Conservation (phyloP, 345 rosid genomes). For the Salix purpurea region DNA sequence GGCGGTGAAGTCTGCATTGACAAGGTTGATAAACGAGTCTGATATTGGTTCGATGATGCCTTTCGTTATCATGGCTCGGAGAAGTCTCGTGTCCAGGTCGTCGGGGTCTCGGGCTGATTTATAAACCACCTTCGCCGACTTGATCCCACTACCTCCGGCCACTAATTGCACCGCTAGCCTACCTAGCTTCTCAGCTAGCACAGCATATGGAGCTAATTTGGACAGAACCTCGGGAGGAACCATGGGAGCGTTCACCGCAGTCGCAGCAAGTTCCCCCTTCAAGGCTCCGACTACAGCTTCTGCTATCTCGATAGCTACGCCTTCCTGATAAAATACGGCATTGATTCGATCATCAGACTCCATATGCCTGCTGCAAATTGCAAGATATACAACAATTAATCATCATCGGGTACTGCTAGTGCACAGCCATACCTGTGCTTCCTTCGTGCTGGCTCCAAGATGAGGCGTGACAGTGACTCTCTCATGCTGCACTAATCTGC, state of each 20-base stretch:
- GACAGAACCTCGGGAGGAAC: slow-evolving; percentile 59
- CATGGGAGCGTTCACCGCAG: slow-evolving; percentile 89
- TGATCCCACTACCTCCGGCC: slow-evolving; percentile 64
- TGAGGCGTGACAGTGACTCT: slow-evolving; percentile 81
- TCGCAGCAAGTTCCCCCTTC: slow-evolving; percentile 68
- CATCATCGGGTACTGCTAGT: neutral
- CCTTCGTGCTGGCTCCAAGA: slow-evolving; percentile 90
- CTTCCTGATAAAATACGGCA: slow-evolving; percentile 43
- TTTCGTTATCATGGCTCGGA: slow-evolving; percentile 80
- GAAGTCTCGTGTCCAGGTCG: slow-evolving; percentile 79
- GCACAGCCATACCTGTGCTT: slow-evolving; percentile 56
- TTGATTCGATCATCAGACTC: neutral
- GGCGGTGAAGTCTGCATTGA: slow-evolving; percentile 83
- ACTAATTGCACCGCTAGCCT: slow-evolving; percentile 73
- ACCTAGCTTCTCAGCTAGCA: slow-evolving; percentile 73
- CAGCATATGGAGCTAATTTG: slow-evolving; percentile 61
- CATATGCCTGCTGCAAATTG: neutral
- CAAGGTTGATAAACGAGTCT: slow-evolving; percentile 57
- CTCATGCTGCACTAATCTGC: slow-evolving; percentile 61
- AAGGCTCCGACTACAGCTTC: slow-evolving; percentile 85
- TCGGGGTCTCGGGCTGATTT: slow-evolving; percentile 56
- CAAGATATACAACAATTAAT: neutral
- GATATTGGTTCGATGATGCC: slow-evolving; percentile 87
- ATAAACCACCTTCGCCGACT: slow-evolving; percentile 58
- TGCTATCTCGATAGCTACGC: slow-evolving; percentile 84